Conservation (phyloP, 2,329 filamentous ascomycete species). For the Botrytis galanthina region DNA sequence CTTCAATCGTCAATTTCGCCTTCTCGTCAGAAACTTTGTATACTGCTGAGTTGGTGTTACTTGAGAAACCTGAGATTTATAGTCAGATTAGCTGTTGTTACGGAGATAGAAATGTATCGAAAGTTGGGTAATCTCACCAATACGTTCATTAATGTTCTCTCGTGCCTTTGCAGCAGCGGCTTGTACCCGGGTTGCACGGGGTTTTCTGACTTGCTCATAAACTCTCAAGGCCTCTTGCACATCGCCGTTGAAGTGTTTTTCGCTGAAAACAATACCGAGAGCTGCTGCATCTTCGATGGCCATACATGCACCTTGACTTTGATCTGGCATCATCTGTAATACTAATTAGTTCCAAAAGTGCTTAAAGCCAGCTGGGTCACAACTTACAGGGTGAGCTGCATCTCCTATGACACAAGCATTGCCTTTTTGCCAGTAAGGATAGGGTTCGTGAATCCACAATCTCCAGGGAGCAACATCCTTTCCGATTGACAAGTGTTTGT, state of each 20-base stretch:
- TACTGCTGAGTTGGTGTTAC: conserved; percentile 52
- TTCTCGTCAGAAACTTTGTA: conserved; percentile 62
- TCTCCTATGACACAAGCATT: conserved; percentile 61
- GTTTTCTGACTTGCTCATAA: conserved; percentile 54
- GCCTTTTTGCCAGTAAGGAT: conserved; percentile 53
- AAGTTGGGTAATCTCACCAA: conserved; percentile 50
- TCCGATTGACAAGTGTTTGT: conserved; percentile 56
- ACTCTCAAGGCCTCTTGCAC: conserved; percentile 48
- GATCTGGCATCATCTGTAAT: conserved; percentile 60
- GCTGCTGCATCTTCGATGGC: conserved; percentile 45
- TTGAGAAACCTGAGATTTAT: conserved; percentile 54
- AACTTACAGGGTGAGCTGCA: conserved; percentile 55
- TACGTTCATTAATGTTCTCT: conserved; percentile 62
- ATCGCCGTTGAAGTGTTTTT: conserved; percentile 46
- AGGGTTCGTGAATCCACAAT: conserved; percentile 63
- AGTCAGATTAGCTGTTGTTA: background rate
- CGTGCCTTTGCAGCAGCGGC: conserved; percentile 56
- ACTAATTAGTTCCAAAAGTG: background rate
- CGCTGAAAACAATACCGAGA: conserved; percentile 40
- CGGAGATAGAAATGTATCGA: background rate
- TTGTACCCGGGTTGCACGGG: conserved; percentile 56
- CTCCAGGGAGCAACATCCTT: conserved; percentile 64
- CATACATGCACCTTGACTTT: conserved; percentile 56
- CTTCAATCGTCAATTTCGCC: conserved; percentile 63
- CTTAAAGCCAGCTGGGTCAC: background rate